phyloP scores from a whole-genome alignment of 495 filamentous ascomycete species.

The Aspergillus bridgeri region DNA sequence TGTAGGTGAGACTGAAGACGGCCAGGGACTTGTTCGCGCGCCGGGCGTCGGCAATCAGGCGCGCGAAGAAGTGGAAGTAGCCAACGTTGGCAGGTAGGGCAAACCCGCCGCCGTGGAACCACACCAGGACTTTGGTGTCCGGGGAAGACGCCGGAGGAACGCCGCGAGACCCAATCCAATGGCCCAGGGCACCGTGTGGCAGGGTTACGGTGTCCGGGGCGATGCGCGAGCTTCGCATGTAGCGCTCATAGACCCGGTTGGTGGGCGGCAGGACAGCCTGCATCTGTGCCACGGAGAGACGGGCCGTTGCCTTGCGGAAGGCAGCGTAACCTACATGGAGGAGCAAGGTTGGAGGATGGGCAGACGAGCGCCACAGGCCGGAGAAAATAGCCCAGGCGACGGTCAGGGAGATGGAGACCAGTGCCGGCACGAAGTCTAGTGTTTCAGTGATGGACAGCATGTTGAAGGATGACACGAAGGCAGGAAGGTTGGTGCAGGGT shows the following conservation, averaged over 20 bases:
- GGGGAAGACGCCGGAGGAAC: neutral
- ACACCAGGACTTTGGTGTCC: slow-evolving; percentile 55
- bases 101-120: slow-evolving; percentile 64
- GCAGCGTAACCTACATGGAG: slow-evolving; percentile 40
- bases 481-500: neutral
- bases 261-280: slow-evolving; percentile 40
- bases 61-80: slow-evolving; percentile 51
- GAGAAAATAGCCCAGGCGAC: slow-evolving; percentile 32
- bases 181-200: slow-evolving; percentile 49
- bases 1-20: slow-evolving; percentile 53
- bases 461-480: slow-evolving; percentile 7
- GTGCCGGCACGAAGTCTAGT: slow-evolving; percentile 35
- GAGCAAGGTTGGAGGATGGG: slow-evolving; percentile 31
- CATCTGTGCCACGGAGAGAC: slow-evolving; percentile 31
- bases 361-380: slow-evolving; percentile 31
- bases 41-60: slow-evolving; percentile 35
- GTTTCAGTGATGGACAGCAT: slow-evolving; percentile 30
- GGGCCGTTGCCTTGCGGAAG: slow-evolving; percentile 32
- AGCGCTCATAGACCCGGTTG: slow-evolving; percentile 46
- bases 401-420: slow-evolving; percentile 26
- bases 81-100: slow-evolving; percentile 45
- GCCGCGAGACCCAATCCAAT: slow-evolving; percentile 57
- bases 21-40: slow-evolving; percentile 42
- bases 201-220: slow-evolving; percentile 47
- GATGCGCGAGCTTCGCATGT: slow-evolving; percentile 40